A percentile compares a stretch with the other conserved stretches of the same genome.
These are phyloP conservation scores for Penicillium sp. DNA, from an alignment of 2,329 filamentous ascomycete genomes.

Conservation along the genomic window DNA sequence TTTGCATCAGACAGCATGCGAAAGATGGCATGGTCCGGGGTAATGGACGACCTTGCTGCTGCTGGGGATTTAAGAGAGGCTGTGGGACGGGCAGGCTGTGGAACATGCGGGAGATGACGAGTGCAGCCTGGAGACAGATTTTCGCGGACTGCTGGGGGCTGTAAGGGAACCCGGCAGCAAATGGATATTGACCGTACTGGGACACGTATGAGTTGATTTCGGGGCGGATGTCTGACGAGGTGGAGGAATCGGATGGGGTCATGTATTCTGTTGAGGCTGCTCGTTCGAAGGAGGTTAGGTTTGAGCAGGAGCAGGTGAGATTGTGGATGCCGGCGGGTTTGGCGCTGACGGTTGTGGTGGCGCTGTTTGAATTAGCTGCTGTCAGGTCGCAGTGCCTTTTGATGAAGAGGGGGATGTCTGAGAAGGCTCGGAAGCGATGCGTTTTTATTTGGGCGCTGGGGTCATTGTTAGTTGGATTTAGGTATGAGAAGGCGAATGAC, in stretches of 20 bases:
- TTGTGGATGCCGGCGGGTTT: slow-evolving; percentile 23
- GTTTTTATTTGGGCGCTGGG: slow-evolving; percentile 45
- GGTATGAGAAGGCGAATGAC: background rate
- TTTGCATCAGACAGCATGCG: slow-evolving; percentile 47
- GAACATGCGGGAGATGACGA: slow-evolving; percentile 43
- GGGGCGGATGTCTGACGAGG: slow-evolving; percentile 29
- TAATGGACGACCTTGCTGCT: slow-evolving; percentile 10
- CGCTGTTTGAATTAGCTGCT: slow-evolving; percentile 22
- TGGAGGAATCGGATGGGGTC: slow-evolving; percentile 32
- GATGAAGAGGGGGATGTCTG: slow-evolving; percentile 45
- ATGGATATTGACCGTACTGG: slow-evolving; percentile 28
- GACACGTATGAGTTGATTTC: slow-evolving; percentile 27
- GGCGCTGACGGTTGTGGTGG: slow-evolving; percentile 9
- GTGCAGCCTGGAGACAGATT: slow-evolving; percentile 39
- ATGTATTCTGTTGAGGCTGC: slow-evolving; percentile 30
- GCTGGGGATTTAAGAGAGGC: slow-evolving; percentile 23
- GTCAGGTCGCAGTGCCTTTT: slow-evolving; percentile 46
- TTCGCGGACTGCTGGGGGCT: slow-evolving; percentile 41
- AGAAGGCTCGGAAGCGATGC: slow-evolving; percentile 47
- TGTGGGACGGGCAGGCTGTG: slow-evolving; percentile 37
- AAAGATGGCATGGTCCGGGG: slow-evolving; percentile 48
- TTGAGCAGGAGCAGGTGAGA: slow-evolving; percentile 33
- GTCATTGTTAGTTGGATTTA: slow-evolving; percentile 4
- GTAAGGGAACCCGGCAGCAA: slow-evolving; percentile 40
- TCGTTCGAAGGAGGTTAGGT: slow-evolving; percentile 28